Evolutionary conservation across 2,329 filamentous ascomycete genomes (phyloP).

Genomic region (Talaromyces sp.): DNA sequence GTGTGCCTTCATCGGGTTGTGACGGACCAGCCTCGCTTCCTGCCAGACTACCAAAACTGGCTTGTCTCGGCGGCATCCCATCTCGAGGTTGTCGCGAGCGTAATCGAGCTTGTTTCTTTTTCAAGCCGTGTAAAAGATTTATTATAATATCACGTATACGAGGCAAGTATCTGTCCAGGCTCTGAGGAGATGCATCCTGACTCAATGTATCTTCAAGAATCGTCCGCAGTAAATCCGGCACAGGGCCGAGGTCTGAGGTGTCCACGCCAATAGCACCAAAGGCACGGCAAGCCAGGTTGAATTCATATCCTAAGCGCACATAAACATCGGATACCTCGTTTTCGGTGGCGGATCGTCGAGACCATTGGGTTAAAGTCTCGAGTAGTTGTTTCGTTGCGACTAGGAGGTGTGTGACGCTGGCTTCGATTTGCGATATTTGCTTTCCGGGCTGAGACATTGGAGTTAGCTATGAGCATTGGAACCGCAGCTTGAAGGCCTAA

Average conservation of each 20-base stretch:
- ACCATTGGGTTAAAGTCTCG: constrained; percentile 97
- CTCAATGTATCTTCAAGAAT: constrained; percentile 95
- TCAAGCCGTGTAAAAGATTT: constrained; percentile 89
- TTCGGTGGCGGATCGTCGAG: constrained; percentile 84
- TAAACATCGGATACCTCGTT: constrained; percentile 97
- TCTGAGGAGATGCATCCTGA: constrained; percentile 91
- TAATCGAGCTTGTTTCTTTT: constrained; percentile 92
- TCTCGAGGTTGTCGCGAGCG: constrained; percentile 55
- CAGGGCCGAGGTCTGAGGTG: constrained; percentile 87
- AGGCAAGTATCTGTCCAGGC: constrained; percentile 88
- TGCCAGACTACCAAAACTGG: constrained; percentile 46
- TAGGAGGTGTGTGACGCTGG: constrained; percentile 94
- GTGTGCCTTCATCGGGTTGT: constrained; percentile 36
- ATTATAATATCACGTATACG: constrained; percentile 98
- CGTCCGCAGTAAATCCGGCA: constrained; percentile 81
- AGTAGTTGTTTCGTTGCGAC: constrained; percentile 97
- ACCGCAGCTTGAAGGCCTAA: neutral
- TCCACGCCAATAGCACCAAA: constrained; percentile 97
- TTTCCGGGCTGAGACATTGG: constrained; percentile 56
- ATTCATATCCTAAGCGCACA: constrained; percentile 94
- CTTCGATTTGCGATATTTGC: constrained; percentile 93
- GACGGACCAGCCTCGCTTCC: constrained; percentile 42
- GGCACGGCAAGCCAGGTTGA: constrained; percentile 96
- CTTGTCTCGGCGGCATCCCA: constrained; percentile 36
- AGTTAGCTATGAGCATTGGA: constrained; percentile 1